Evolutionary conservation across 208 protist genomes (phyloP).

Genomic region (Chromosphaera perkinsii): DNA sequence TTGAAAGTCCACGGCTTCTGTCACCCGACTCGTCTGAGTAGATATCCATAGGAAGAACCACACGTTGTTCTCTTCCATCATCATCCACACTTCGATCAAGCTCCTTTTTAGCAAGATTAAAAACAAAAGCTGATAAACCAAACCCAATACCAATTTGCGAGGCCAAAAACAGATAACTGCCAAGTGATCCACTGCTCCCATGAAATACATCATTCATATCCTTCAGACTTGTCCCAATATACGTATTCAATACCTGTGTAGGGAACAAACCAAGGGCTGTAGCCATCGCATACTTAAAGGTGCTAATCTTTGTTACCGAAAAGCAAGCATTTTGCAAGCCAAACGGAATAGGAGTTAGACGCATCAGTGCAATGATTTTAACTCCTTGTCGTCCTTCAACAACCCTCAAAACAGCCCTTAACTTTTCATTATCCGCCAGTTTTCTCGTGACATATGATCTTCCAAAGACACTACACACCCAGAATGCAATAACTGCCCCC

Average conservation of each 20-base stretch:
- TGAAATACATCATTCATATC: not conserved
- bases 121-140: too few species aligned
- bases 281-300: not conserved
- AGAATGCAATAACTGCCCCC: not conserved
- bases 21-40: too few species aligned
- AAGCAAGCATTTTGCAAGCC: constrained; percentile 10
- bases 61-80: too few species aligned
- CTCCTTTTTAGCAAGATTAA: too few species aligned
- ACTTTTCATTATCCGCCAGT: not conserved
- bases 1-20: too few species aligned
- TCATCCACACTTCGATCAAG: too few species aligned
- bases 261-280: constrained; percentile 8
- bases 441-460: not conserved
- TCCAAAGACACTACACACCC: not conserved
- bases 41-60: too few species aligned
- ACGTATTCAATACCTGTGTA: constrained; percentile 13
- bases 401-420: constrained; percentile 6
- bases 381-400: not conserved
- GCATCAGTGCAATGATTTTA: not conserved
- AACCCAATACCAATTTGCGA: too few species aligned
- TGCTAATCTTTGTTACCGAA: not conserved
- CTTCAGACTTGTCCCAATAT: constrained; percentile 10
- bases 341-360: constrained; percentile 10
- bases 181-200: not conserved
- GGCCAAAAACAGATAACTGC: too few species aligned